Evolutionary conservation across 2,329 filamentous ascomycete species (phyloP), one percentile per base, ranked within the genome.

Genomic region (Fusarium graminum): DNA sequence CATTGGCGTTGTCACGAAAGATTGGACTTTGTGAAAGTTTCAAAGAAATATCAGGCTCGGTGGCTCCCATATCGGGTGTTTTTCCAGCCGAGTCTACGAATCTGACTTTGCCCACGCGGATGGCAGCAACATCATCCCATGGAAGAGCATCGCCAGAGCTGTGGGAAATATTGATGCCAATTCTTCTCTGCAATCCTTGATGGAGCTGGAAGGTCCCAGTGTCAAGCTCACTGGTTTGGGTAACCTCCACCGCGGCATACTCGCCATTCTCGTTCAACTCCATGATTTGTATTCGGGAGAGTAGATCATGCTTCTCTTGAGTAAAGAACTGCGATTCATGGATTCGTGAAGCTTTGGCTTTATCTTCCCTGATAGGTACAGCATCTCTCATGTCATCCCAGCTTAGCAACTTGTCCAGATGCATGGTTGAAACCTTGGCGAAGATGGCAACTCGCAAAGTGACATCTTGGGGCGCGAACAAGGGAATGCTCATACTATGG

Each of bases 381-480:
- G 87, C 86, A 77, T 99, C 94, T 59, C 94, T 89, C 90, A 99
- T 97, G 73, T 98, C 95, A 75, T 99, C 95, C 95, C 95, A 99
- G 80, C 95, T 99, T 13, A 97, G 86, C 49, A 99, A 85, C 80
- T 97, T 98, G 78, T 99, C 95, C 22, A 99, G 85, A 79, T 99
- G 95, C 90, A 97, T 97, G 0, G 90, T 82, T 2, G 93, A 95
- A 34, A 97, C 92, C 74, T 91, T 91, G 17, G 95, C 94, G 76
- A 97, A 98, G 62, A 99, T 91, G 46, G 93, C 93, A 10, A 97
- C 91, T 53, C 95, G 88, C 52, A 99, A 80, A 25, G 88, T 90
- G 1, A 93, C 89, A 44, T 90, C 90, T 22, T 86, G 87, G 1
- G 93, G 87, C 7, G 78, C 76, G 41, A 90, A 90, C 34, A 97